Percentiles rank a stretch among this genome's conserved stretches.
Evolutionary conservation across 371 early-diverging fungal species (phyloP).

Genomic region (Mortierella sp.): DNA sequence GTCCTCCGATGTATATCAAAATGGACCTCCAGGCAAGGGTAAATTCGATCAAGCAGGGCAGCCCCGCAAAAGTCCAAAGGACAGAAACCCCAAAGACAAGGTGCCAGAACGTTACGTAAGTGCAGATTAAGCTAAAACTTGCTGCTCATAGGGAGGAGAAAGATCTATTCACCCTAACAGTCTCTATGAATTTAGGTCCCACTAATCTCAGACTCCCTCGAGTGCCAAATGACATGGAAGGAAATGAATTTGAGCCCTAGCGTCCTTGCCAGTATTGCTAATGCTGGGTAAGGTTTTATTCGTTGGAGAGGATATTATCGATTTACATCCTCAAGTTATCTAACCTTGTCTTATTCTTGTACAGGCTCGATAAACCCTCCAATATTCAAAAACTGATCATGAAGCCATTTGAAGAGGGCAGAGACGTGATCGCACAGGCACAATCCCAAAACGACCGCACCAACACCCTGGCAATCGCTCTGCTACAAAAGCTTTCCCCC

Average conservation of each 20-base stretch:
- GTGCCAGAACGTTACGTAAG: neutral
- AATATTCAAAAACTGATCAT: slow-evolving; percentile 52
- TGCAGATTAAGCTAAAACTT: neutral
- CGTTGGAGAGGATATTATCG: neutral
- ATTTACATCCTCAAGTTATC: neutral
- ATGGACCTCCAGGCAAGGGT: slow-evolving; percentile 8
- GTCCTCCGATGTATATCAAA: slow-evolving; percentile 4
- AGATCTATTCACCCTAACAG: neutral
- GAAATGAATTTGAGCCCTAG: slow-evolving; percentile 37
- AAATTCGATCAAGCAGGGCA: slow-evolving; percentile 9
- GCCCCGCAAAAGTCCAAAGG: slow-evolving; percentile 2
- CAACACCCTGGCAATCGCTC: slow-evolving; percentile 41
- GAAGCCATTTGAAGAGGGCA: slow-evolving; percentile 38
- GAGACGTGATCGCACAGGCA: slow-evolving; percentile 50
- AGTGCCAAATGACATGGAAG: slow-evolving; percentile 50
- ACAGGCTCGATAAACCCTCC: slow-evolving; percentile 35
- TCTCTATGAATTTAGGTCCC: slow-evolving; percentile 6
- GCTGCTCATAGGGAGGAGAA: too few relatives aligned
- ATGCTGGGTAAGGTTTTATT: slow-evolving; percentile 33
- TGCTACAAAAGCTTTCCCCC: slow-evolving; percentile 37
- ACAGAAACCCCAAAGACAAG: neutral
- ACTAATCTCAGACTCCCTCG: slow-evolving; percentile 37
- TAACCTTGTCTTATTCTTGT: neutral
- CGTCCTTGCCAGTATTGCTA: slow-evolving; percentile 27
- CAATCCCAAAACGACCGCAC: slow-evolving; percentile 55